Evolutionary conservation across 176 grass and related monocot genomes (phyloP), one percentile per base, ranked within the genome.

Genomic region (Bolboschoenus planiculmis): DNA sequence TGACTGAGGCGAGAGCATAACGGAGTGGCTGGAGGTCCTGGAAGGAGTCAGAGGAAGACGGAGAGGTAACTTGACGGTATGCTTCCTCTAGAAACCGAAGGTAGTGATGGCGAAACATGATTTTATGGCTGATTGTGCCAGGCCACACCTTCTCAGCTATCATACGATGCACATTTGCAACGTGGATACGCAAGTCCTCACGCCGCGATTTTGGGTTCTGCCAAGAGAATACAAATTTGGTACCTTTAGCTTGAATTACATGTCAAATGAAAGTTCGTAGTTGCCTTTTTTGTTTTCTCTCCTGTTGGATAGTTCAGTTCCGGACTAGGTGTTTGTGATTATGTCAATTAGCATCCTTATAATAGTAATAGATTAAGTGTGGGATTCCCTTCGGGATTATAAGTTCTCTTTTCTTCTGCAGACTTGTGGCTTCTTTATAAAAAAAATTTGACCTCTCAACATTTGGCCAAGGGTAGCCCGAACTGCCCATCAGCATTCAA

Each of bases 141-240:
- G 92, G 96, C 92, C 96, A 98, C 71, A 98, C 83, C 84, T 98
- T 98, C 73, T 95, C 96, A 81, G 96, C 90, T 60, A 98, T 95
- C 89, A 91, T 98, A 27, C 96, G 91, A 58, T 93, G 85, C 84
- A 98, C 88, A 84, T 95, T 95, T 53, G 92, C 86, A 78, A 93
- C 89, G 44, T 98, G 96, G 67, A 90, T 93, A n/a, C 92, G 92
- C 59, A 95, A 78, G 85, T 98, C 96, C 79, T 98, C 96, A 84
- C 92, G 92, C 33, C 96, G 92, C 5, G 84, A 91, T 82, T 84
- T 95, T 83, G 90, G 87, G 87, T 98, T 95, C 90, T 98, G 90
- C 82, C 85, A 47, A 85, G n/a, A 20, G 48, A 88, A 87, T 48
- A 64, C 42, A 61, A 20, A 57, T 43, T 81, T 44, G 56, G 2